Base-by-base conservation (phyloP, 208 protist species). In the Leishmania aethiopica region DNA sequence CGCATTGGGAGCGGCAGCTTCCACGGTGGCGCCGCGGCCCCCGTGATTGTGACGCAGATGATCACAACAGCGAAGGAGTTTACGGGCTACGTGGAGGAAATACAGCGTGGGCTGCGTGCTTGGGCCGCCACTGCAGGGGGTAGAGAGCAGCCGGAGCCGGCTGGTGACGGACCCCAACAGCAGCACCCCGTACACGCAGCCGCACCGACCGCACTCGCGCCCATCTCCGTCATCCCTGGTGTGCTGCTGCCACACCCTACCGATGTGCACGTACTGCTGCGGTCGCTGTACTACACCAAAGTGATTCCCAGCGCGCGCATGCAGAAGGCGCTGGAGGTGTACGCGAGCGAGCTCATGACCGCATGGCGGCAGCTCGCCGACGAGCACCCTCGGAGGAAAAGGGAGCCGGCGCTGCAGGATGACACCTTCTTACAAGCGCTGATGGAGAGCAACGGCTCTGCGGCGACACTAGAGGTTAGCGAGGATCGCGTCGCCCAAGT, bases 1-100 rank as follows among this genome's bases (percentile, higher is more conserved):
- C 17, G 35, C 42, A 51, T 32, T 2, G 25, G 7, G 22, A 10
- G 42, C 22, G 22, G 69, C 42, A 47, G 42, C 42, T 35, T 15
- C 28, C 69, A 35, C 0, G 25, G 8, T 19, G 42, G 32, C 69
- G 35, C 55, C 1, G 82, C 59, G 11, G 71, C 82, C 1, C 25
- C 55, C 35, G 80, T 80, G 57, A 69, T 92, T 0, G 72, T 92
- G 51, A 88, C 88, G 37, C 88, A 92, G 83, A 78, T 85, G 74
- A 45, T 83, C 55, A 55, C 86, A n/a, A 79, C 71, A 22, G 88
- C 77, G 1, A 57, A 69, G 22, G 86, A 86, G 74, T 90, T 90
- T 45, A 40, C 60, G 22, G 19, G 15, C 37, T 92, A 83, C 76
- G 76, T 49, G 22, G 47, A 59, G 0, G 84, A 85, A 15, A 53